Evolutionary conservation across 257 asterid genomes (phyloP), one percentile per base, ranked within the genome.

Genomic region (Solanum paucissectum): DNA sequence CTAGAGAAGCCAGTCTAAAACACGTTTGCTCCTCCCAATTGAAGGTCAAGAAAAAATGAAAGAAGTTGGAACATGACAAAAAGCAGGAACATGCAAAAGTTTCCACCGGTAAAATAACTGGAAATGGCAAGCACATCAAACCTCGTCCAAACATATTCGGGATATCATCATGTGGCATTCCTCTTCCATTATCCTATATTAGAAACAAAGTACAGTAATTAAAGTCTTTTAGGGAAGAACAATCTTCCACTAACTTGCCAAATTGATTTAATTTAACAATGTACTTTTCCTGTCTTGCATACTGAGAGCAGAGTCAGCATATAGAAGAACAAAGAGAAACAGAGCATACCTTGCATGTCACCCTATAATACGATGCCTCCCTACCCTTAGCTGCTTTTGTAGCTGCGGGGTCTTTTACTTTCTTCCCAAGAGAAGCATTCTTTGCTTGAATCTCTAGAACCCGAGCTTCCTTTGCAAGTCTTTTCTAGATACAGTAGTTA

Each of bases 131-230:
- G 38, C 32, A 42, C 49, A 52, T 79, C 55, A 87, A 66, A 96
- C 98, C 98, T 96, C 98, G 92, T 64, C 98, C 98, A 91, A 96
- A 95, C 98, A 96, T 96, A 91, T 96, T 95, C 34, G 98, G 98
- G 87, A 96, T 96, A 93, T 96, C 98, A 87, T 96, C 98, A 86
- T 96, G 98, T 29, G 98, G 96, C 98, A 96, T 96, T 92, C 98
- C 98, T 89, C 93, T 94, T 90, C 98, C 98, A 90, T 96, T 96
- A 91, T 96, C 98, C 98, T 96, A 89, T 74, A 92, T 66, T 36
- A 87, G 79, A 87, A 71, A 90, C 88, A 73, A 89, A 69, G 87
- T 72, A 38, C 83, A 83, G 74, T 77, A 90, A 89, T 85, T 58
- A 84, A 71, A 84, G 81, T 49, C 82, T 38, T 83, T 77, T 55